Percentiles rank a stretch among this genome's conserved stretches.
Evolutionary conservation across 441 rosid genomes (phyloP).

Genomic region (Lepidium campestre): DNA sequence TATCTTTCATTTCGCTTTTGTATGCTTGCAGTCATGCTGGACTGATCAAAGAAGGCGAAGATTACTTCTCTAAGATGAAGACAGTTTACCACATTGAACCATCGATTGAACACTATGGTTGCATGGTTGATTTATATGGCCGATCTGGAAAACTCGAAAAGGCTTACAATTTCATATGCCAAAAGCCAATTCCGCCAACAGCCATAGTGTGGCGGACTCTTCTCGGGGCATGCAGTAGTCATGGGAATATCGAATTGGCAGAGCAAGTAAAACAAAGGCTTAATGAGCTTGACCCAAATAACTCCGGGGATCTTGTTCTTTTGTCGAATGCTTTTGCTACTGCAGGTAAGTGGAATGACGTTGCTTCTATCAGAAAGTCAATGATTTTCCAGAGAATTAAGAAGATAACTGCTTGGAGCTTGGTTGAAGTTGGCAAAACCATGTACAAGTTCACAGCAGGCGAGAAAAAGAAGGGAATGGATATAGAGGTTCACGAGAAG

Average conservation of each 20-base stretch:
- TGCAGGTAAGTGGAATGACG: slow-evolving; percentile 75
- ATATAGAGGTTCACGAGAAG: slow-evolving; percentile 60
- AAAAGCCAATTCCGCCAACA: slow-evolving; percentile 62
- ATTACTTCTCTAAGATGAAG: slow-evolving; percentile 54
- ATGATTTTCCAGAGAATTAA: slow-evolving; percentile 49
- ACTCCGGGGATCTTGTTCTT: slow-evolving; percentile 59
- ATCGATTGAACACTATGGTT: slow-evolving; percentile 69
- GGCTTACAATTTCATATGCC: slow-evolving; percentile 52
- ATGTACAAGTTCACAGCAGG: slow-evolving; percentile 60
- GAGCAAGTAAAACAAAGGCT: slow-evolving; percentile 53
- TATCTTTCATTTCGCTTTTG: slow-evolving; percentile 53
- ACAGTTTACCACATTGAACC: slow-evolving; percentile 52
- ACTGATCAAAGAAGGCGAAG: slow-evolving; percentile 54
- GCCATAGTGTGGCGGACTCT: slow-evolving; percentile 77
- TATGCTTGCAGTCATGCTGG: slow-evolving; percentile 91
- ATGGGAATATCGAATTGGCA: slow-evolving; percentile 59
- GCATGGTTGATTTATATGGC: slow-evolving; percentile 86
- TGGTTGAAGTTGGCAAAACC: slow-evolving; percentile 61
- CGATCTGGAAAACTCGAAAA: slow-evolving; percentile 62
- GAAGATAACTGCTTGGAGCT: slow-evolving; percentile 82
- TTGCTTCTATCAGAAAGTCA: slow-evolving; percentile 56
- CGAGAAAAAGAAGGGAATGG: slow-evolving; percentile 32
- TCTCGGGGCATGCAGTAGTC: slow-evolving; percentile 81
- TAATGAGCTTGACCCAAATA: slow-evolving; percentile 51
- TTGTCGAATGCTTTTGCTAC: slow-evolving; percentile 67